These are phyloP conservation scores for Isabelozyma pseudorhagii DNA, from an alignment of 805 yeast species.

Conservation along the genomic window DNA sequence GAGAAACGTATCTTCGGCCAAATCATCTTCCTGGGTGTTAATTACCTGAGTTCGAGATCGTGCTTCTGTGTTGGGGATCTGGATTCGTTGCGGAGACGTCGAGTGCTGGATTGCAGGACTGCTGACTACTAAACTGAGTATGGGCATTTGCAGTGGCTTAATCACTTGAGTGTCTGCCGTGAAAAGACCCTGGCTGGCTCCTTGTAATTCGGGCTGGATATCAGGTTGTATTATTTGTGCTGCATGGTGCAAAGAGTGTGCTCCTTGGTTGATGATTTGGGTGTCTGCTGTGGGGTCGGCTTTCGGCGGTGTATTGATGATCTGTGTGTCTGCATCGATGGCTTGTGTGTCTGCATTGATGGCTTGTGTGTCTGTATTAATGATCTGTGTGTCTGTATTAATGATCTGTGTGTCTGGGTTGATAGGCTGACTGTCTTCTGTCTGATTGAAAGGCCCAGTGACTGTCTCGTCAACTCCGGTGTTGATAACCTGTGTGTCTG, in stretches of 20 bases:
- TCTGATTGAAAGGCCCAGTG: not conserved
- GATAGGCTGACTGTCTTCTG: not conserved
- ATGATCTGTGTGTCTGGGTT: not conserved
- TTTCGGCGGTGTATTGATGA: not conserved
- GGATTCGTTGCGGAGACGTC: not conserved
- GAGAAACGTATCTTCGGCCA: not conserved
- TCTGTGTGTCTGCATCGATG: not conserved
- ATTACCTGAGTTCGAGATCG: constrained; percentile 23
- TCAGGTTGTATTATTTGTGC: too few relatives aligned
- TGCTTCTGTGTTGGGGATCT: not conserved
- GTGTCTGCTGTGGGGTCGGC: not conserved
- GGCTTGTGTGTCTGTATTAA: not conserved
- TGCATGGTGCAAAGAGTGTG: too few relatives aligned
- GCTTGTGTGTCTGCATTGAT: constrained; percentile 3
- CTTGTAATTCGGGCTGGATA: too few relatives aligned
- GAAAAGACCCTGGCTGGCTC: too few relatives aligned
- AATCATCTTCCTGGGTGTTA: constrained; percentile 20
- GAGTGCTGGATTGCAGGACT: not conserved
- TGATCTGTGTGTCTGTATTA: constrained; percentile 8
- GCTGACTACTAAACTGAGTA: not conserved
- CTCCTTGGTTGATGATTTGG: too few relatives aligned
- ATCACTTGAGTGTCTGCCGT: not conserved
- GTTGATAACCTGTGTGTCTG: not conserved
- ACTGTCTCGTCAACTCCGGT: not conserved
- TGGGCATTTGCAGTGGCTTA: not conserved